Evolutionary conservation across 2,329 filamentous ascomycete genomes (phyloP).

Genomic region (Nemania sp.): DNA sequence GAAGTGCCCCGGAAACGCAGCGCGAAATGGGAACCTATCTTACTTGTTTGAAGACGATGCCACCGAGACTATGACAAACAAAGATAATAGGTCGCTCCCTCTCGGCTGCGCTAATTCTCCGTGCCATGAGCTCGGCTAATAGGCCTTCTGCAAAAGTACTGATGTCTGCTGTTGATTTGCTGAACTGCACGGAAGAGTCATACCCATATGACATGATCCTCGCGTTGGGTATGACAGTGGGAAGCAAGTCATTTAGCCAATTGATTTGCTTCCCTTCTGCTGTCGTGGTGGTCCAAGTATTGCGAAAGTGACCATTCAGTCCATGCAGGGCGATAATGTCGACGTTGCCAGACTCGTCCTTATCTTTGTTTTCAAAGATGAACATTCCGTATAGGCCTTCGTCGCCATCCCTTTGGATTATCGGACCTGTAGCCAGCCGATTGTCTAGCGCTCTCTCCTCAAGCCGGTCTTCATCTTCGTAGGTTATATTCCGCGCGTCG

Average conservation of each 20-base stretch:
- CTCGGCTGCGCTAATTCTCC: background rate
- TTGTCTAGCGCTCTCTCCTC: no score
- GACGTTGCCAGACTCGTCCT: no score
- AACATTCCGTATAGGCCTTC: no score
- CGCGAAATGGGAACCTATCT: no score
- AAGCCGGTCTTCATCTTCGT: no score
- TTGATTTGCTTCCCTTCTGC: background rate
- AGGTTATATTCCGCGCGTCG: no score
- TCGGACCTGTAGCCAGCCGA: no score
- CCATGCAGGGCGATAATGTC: background rate
- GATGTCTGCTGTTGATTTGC: background rate
- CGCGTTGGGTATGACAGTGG: background rate
- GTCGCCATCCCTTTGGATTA: no score
- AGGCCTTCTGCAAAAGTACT: background rate
- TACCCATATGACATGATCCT: background rate
- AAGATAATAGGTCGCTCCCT: conserved; percentile 7
- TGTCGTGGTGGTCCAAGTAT: background rate
- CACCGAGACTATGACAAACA: conserved; percentile 10
- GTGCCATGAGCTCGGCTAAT: background rate
- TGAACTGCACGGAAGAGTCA: background rate
- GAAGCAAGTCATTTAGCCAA: conserved; percentile 1
- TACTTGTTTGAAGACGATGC: conserved; percentile 5
- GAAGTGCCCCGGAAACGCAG: no score
- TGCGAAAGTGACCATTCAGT: background rate
- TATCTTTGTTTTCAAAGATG: no score